Base-by-base conservation (phyloP, 225 moss, liverwort and hornwort genomes). In the Antitrichia curtipendula region DNA sequence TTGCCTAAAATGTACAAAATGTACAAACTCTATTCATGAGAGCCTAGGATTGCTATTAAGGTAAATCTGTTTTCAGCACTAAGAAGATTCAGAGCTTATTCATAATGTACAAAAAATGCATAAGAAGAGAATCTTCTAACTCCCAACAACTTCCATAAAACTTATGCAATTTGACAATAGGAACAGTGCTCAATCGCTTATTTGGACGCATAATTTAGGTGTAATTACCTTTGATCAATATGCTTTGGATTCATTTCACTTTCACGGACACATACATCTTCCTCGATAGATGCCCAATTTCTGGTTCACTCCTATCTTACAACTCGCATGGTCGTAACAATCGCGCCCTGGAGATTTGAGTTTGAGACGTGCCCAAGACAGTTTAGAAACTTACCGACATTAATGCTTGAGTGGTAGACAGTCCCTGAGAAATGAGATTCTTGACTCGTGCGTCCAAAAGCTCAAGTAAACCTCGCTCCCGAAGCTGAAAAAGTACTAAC, bases 391-490 rank as follows among this genome's bases (percentile, higher is more conserved):
- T 78, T 84, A 94, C 94, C 89, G 70, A 75, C 58, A 80, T 74
- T 36, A 94, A 82, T 21, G 92, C 91, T 75, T 89, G 89, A 57
- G 68, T 81, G 69, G 62, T 82, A 40, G 91, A 82, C 47, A 89
- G 40, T 76, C 92, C 92, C 18, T 85, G 59, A 17, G 78, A 52
- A 49, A 90, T 59, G 49, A 90, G 82, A 78, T 36, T 73, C 80
- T 62, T 71, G 73, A 94, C 87, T 59, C 91, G 90, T 34, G 85
- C 61, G 53, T 85, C 87, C 86, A 94, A 63, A 78, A 87, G 91
- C 60, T 94, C 90, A 22, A 94, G 85, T 80, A 94, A 86, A 63
- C 78, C 89, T 79, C 91, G 88, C 90, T 92, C 94, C 61, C 92
- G 85, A 60, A 86, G 66, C 73, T 86, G 90, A 65, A 94, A 94